These are phyloP conservation scores for Spergularia bocconei DNA, from an alignment of 148 eudicot genomes.

Conservation along the genomic window DNA sequence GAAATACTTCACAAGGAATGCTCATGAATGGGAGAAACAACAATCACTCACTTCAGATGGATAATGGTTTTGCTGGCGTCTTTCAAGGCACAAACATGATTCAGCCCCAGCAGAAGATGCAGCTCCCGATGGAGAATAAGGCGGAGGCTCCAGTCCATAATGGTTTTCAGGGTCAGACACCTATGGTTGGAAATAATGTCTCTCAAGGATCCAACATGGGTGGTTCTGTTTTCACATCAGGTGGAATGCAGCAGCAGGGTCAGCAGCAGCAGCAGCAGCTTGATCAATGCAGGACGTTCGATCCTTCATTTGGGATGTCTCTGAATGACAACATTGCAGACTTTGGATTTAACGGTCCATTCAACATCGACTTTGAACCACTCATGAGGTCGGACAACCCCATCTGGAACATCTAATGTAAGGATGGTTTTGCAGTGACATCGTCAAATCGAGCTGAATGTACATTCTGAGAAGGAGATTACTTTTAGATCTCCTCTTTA, in stretches of 20 bases:
- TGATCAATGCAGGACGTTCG: conserved; percentile 32
- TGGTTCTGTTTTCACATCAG: conserved; percentile 25
- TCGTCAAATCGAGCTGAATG: conserved; percentile 12
- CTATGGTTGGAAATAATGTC: conserved; percentile 1
- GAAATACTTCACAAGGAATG: conserved; percentile 19
- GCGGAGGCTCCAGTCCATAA: conserved; percentile 9
- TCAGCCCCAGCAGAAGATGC: conserved; percentile 16
- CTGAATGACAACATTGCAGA: conserved; percentile 29
- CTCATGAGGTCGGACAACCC: conserved; percentile 30
- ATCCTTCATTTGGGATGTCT: conserved; percentile 29
- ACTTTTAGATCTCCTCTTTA: conserved; percentile 25
- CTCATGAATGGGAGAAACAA: conserved; percentile 3
- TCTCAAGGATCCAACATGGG: conserved; percentile 22
- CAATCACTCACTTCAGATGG: conserved; percentile 22
- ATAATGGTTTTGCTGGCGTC: not conserved
- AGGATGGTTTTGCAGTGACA: conserved; percentile 1
- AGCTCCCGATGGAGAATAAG: conserved; percentile 6
- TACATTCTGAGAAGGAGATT: conserved; percentile 33
- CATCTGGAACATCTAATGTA: conserved; percentile 28
- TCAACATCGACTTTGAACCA: conserved; percentile 36
- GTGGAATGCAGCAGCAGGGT: conserved; percentile 24
- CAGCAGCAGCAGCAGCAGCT: conserved; percentile 15
- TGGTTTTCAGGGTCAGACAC: conserved; percentile 8
- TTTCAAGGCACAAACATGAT: conserved; percentile 14
- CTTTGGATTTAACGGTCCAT: conserved; percentile 33